Evolutionary conservation across 345 rosid genomes (phyloP).

Genomic region (Dimocarpus longan): DNA sequence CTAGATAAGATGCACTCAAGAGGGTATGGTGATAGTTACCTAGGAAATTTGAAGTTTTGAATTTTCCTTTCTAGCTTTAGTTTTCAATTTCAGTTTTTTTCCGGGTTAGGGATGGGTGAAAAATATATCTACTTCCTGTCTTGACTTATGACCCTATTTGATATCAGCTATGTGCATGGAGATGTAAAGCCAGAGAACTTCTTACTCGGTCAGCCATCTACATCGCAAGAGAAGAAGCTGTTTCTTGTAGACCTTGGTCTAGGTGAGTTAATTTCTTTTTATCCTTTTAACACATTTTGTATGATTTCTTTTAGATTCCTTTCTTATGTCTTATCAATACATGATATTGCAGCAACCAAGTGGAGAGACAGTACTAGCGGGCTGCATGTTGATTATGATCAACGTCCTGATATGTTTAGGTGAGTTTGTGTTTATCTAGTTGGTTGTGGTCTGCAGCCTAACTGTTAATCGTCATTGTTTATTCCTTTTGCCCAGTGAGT

Average conservation of each 20-base stretch:
- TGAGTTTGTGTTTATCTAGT: slow-evolving; percentile 24
- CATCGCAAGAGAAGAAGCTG: slow-evolving; percentile 81
- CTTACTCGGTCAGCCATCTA: slow-evolving; percentile 91
- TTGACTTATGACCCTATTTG: slow-evolving; percentile 13
- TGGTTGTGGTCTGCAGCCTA: slow-evolving; percentile 1
- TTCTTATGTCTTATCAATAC: slow-evolving; percentile 17
- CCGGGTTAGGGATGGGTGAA: background rate
- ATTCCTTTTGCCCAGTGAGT: background rate
- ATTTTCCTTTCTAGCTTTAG: slow-evolving; percentile 14
- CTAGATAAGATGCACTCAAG: slow-evolving; percentile 87
- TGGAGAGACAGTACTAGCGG: slow-evolving; percentile 85
- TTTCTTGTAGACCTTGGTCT: slow-evolving; percentile 95
- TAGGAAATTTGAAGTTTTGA: background rate
- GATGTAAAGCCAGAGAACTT: slow-evolving; percentile 98
- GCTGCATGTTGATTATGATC: slow-evolving; percentile 93
- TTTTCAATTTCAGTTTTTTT: background rate
- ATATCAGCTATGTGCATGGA: slow-evolving; percentile 89
- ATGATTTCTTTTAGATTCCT: slow-evolving; percentile 19
- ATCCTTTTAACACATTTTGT: background rate
- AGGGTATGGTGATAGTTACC: slow-evolving; percentile 58
- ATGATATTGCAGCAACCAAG: slow-evolving; percentile 71
- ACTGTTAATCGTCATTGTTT: background rate
- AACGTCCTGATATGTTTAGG: slow-evolving; percentile 99
- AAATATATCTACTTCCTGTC: slow-evolving; percentile 18
- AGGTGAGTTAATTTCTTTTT: slow-evolving; percentile 44